Evolutionary conservation across 306 rosid species (phyloP).

Genomic region (Myrica gale): DNA sequence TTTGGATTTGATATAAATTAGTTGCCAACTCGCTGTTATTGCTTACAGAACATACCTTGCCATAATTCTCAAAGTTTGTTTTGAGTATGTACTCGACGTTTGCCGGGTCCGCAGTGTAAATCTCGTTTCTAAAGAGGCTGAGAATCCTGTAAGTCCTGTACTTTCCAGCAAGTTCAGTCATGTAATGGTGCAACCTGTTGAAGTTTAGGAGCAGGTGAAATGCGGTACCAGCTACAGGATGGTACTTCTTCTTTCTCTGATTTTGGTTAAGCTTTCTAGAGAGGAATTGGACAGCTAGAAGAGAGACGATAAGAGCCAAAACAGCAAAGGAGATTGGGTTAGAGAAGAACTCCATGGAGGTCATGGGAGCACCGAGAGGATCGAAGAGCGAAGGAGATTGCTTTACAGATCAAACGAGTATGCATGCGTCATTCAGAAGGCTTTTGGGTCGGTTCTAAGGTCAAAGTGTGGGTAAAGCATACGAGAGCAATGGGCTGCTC

Average conservation of each 20-base stretch:
- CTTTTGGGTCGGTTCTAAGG: no score
- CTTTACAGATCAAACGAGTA: no score
- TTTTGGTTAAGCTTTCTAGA: conserved; percentile 27
- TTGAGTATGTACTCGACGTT: conserved; percentile 85
- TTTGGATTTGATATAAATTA: background rate
- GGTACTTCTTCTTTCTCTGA: conserved; percentile 46
- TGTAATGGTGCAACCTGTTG: conserved; percentile 65
- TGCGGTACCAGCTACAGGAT: conserved; percentile 67
- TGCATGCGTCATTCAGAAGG: no score
- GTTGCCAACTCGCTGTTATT: background rate
- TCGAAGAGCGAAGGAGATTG: background rate
- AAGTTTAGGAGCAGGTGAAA: conserved; percentile 68
- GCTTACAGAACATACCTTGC: conserved; percentile 54
- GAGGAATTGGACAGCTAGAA: conserved; percentile 28
- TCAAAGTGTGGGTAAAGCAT: no score
- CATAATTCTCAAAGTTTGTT: conserved; percentile 71
- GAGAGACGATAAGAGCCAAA: conserved; percentile 32
- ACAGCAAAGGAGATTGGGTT: conserved; percentile 31
- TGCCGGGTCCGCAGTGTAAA: conserved; percentile 67
- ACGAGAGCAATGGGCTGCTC: no score
- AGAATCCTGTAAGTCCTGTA: conserved; percentile 73
- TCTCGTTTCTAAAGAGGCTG: conserved; percentile 51
- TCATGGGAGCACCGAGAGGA: background rate
- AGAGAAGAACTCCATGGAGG: conserved; percentile 41
- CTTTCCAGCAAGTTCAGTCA: conserved; percentile 72